Conservation (phyloP, 257 asterid genomes). For the Jaltomata sinuosa region DNA sequence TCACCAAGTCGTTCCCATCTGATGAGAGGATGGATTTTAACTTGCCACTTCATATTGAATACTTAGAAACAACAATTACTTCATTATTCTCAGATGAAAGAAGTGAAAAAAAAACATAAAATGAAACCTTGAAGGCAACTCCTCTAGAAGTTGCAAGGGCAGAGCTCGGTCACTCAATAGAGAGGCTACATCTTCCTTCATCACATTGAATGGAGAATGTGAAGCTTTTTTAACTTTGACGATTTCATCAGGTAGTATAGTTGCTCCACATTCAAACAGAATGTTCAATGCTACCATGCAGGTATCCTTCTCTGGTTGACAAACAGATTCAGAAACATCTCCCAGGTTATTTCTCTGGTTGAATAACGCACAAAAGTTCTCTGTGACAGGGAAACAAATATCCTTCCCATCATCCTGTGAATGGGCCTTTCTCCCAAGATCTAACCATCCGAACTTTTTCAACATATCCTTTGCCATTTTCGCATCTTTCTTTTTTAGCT, state of each 20-base stretch:
- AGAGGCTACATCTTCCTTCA: slow-evolving; percentile 72
- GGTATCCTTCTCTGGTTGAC: slow-evolving; percentile 25
- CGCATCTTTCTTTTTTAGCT: slow-evolving; percentile 53
- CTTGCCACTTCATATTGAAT: neutral
- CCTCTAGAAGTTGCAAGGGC: slow-evolving; percentile 51
- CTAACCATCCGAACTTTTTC: slow-evolving; percentile 87
- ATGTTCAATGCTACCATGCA: slow-evolving; percentile 44
- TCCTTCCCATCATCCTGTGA: slow-evolving; percentile 46
- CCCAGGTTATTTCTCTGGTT: slow-evolving; percentile 19
- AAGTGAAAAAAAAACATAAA: slow-evolving; percentile 1
- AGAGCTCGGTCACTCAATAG: slow-evolving; percentile 41
- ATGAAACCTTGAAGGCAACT: slow-evolving; percentile 78
- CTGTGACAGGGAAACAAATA: slow-evolving; percentile 73
- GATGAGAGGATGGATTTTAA: slow-evolving; percentile 10
- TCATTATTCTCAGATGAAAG: neutral
- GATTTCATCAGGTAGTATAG: slow-evolving; percentile 51
- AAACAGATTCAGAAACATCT: slow-evolving; percentile 23
- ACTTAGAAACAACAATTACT: neutral
- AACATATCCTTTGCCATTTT: slow-evolving; percentile 73
- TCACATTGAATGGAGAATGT: slow-evolving; percentile 52
- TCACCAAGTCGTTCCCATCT: slow-evolving; percentile 98
- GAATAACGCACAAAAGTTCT: slow-evolving; percentile 35
- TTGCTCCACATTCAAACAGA: slow-evolving; percentile 55
- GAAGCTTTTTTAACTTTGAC: slow-evolving; percentile 51
- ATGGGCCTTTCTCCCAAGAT: slow-evolving; percentile 72